Base-by-base conservation (phyloP, 306 rosid species). In the Erythrophleum fordii region DNA sequence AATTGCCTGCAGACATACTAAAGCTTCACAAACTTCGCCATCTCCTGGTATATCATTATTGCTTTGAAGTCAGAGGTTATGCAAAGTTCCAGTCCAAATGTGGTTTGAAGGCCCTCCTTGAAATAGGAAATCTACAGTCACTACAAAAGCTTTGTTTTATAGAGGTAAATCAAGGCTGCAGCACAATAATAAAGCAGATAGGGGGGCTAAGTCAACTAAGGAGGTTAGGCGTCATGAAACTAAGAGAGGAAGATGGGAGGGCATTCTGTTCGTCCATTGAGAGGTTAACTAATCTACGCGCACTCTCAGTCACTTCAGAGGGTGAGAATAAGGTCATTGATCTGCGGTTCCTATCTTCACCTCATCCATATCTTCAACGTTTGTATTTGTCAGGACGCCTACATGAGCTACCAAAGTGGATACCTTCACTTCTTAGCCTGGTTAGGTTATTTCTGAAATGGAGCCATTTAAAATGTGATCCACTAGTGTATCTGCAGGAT, bases 61-160 rank as follows among this genome's bases (percentile, higher is more conserved):
- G 11, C 68, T 51, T 52, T 20, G 69, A 72, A 31, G 71, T 78
- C 41, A 79, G 31, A 72, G 71, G 83, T 10, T 84, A 75, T 67
- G 80, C 82, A 67, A 45, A 83, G 41, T 78, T 88, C 65, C 58
- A 73, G 67, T 69, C 86, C 25, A 86, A 84, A 73, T 16, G 34
- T 68, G 92, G 90, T 16, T 82, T 79, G 53, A 84, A 76, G 72
- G 37, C 59, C 29, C 82, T 76, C 53, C 58, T 3, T 16, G 84
- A 42, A 23, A 86, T 88, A 79, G 89, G 90, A 31, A 70, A 58
- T 11, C 64, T 88, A 28, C 61, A 76, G 35, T 86, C 88, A 69
- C 80, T 88, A 18, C 89, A 88, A 52, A 88, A 86, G 83, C 89
- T 88, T 60, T 79, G 92, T 74, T 86, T 84, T 64, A 72, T 86